Evolutionary conservation across 768 basidiomycete species (phyloP).

Genomic region (Mycena venus): DNA sequence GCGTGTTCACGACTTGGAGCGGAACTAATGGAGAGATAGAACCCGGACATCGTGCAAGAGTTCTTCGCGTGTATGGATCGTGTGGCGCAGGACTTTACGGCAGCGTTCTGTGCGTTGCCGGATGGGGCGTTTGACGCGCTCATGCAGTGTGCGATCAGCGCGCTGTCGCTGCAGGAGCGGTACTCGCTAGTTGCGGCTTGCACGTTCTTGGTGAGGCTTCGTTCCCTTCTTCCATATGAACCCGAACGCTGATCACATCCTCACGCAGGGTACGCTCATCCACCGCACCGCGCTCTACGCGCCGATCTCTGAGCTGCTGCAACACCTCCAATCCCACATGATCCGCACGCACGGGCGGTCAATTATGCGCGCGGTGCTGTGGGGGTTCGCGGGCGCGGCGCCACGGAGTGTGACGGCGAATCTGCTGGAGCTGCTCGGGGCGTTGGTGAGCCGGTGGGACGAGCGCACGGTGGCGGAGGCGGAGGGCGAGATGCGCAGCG

Average conservation of each 20-base stretch:
- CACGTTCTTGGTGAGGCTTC: conserved; percentile 79
- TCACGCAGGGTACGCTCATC: conserved; percentile 70
- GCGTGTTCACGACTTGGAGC: no score
- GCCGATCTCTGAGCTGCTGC: conserved; percentile 65
- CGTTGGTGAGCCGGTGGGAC: conserved; percentile 70
- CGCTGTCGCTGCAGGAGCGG: conserved; percentile 82
- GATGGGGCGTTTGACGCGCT: conserved; percentile 74
- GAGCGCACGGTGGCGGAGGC: conserved; percentile 56
- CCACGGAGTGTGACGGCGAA: conserved; percentile 89
- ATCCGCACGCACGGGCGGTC: conserved; percentile 69
- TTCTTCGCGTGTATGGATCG: conserved; percentile 87
- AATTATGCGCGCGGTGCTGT: conserved; percentile 80
- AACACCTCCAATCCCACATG: conserved; percentile 61
- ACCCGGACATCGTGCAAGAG: conserved; percentile 92
- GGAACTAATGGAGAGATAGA: conserved; percentile 62
- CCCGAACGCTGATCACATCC: neutral
- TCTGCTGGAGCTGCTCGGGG: conserved; percentile 84
- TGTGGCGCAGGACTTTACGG: conserved; percentile 71
- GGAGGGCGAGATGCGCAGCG: conserved; percentile 28
- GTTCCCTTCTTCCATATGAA: neutral
- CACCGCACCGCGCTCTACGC: conserved; percentile 75
- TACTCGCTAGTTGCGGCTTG: conserved; percentile 88
- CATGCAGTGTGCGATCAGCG: conserved; percentile 76
- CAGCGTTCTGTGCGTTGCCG: conserved; percentile 72
- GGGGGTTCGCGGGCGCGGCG: conserved; percentile 87